Conservation (phyloP, 306 rosid species). For the Lathyrus aphaca region DNA sequence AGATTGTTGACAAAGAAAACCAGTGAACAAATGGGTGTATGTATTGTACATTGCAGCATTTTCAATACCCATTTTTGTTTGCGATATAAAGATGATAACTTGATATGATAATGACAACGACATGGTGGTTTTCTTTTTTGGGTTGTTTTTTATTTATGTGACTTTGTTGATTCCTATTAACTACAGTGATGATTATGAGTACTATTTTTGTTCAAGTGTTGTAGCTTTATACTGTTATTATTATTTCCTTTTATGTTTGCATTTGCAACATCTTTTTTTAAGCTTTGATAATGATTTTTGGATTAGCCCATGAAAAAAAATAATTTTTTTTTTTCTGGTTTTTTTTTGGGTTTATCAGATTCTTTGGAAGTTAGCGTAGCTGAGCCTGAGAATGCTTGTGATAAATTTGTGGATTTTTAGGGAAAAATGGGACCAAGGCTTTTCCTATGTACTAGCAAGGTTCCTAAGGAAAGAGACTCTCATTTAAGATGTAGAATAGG, state of each 20-base stretch:
- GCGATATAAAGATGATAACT: slow-evolving; percentile 32
- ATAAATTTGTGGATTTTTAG: slow-evolving; percentile 27
- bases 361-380: slow-evolving; percentile 36
- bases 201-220: slow-evolving; percentile 26
- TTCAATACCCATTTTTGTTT: slow-evolving; percentile 20
- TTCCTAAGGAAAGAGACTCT: slow-evolving; percentile 37
- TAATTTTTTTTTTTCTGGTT: slow-evolving; percentile 7
- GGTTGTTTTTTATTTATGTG: slow-evolving; percentile 28
- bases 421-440: slow-evolving; percentile 39
- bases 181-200: slow-evolving; percentile 27
- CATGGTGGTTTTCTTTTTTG: slow-evolving; percentile 27
- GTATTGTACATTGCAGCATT: slow-evolving; percentile 10
- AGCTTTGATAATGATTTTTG: slow-evolving; percentile 35
- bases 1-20: slow-evolving; percentile 23
- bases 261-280: slow-evolving; percentile 23
- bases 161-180: neutral
- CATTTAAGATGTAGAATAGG: slow-evolving; percentile 20
- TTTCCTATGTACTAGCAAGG: slow-evolving; percentile 17
- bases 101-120: slow-evolving; percentile 5
- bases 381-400: slow-evolving; percentile 35
- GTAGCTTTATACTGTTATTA: slow-evolving; percentile 35
- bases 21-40: slow-evolving; percentile 17
- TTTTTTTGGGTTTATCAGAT: slow-evolving; percentile 34
- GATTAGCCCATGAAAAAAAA: slow-evolving; percentile 37
- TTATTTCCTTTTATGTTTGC: slow-evolving; percentile 44